phyloP scores from a whole-genome alignment of 2,329 filamentous ascomycete genomes.

The Aspergillus sp. region DNA sequence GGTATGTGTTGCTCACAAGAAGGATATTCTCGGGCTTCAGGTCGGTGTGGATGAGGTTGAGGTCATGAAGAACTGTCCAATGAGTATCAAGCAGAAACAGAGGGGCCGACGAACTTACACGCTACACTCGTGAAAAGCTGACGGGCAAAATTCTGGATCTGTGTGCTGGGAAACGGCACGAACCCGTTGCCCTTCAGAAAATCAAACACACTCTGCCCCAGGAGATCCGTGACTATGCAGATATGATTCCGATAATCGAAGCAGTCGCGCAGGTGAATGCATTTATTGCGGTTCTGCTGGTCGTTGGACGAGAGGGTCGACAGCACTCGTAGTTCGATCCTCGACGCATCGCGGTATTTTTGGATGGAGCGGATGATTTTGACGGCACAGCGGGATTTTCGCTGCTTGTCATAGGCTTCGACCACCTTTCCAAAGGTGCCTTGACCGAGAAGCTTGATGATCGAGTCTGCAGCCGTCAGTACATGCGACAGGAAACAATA shows the following conservation, averaged over 20 bases:
- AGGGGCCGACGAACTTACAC: slow-evolving; percentile 54
- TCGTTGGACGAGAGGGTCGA: slow-evolving; percentile 90
- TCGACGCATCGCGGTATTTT: slow-evolving; percentile 92
- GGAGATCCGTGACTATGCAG: slow-evolving; percentile 67
- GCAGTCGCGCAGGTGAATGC: slow-evolving; percentile 91
- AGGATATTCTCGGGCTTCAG: slow-evolving; percentile 61
- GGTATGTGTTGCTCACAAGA: slow-evolving; percentile 54
- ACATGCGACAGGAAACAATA: slow-evolving; percentile 1
- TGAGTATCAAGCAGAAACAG: slow-evolving; percentile 16
- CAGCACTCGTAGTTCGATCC: slow-evolving; percentile 86
- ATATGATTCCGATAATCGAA: slow-evolving; percentile 98
- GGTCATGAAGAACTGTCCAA: slow-evolving; percentile 72
- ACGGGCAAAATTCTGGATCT: slow-evolving; percentile 93
- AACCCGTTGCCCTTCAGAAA: slow-evolving; percentile 94
- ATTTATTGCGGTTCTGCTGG: slow-evolving; percentile 82
- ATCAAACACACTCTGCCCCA: slow-evolving; percentile 96
- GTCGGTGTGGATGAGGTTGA: slow-evolving; percentile 91
- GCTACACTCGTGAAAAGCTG: slow-evolving; percentile 97
- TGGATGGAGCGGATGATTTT: slow-evolving; percentile 98
- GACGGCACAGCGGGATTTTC: slow-evolving; percentile 76
- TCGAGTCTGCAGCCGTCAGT: slow-evolving; percentile 55
- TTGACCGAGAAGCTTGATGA: slow-evolving; percentile 82
- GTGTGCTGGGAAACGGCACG: slow-evolving; percentile 93
- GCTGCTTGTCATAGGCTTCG: slow-evolving; percentile 71
- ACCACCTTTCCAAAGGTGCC: slow-evolving; percentile 98